Conservation (phyloP, 345 rosid genomes). For the Populus simonii region DNA sequence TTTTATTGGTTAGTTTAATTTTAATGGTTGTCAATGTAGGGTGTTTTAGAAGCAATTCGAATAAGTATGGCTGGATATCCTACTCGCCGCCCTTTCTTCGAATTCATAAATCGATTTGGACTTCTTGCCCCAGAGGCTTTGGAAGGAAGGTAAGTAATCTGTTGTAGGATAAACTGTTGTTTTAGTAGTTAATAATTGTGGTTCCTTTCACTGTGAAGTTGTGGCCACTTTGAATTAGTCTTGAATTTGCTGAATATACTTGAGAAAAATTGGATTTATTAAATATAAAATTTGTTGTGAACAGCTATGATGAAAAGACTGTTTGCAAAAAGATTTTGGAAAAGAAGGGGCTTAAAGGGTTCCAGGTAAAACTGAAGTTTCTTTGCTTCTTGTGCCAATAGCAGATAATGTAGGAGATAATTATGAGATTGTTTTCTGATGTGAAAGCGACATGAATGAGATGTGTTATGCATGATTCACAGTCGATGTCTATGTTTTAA, state of each 20-base stretch:
- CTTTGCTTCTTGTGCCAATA: constrained; percentile 11
- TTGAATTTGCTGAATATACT: constrained; percentile 15
- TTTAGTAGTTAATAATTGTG: not conserved
- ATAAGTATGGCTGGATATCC: constrained; percentile 98
- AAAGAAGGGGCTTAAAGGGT: constrained; percentile 80
- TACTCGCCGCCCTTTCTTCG: constrained; percentile 86
- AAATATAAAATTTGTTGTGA: constrained; percentile 18
- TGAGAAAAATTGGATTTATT: constrained; percentile 13
- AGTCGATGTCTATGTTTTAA: not conserved
- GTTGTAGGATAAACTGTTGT: not conserved
- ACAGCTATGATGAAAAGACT: constrained; percentile 80
- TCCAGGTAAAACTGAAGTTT: constrained; percentile 54
- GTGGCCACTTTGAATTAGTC: not conserved
- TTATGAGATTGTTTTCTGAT: not conserved
- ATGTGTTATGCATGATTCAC: not conserved
- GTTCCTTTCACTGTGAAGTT: not conserved
- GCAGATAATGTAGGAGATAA: not conserved
- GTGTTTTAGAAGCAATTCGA: constrained; percentile 94
- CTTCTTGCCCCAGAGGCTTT: constrained; percentile 63
- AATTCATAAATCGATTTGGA: constrained; percentile 87
- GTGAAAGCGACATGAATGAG: not conserved
- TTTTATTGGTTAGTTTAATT: constrained; percentile 7
- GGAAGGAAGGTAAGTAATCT: constrained; percentile 74
- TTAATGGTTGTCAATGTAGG: constrained; percentile 44
- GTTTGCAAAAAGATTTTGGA: constrained; percentile 75